Conservation (phyloP, 495 filamentous ascomycete genomes). For the Annulohypoxylon nitens region DNA sequence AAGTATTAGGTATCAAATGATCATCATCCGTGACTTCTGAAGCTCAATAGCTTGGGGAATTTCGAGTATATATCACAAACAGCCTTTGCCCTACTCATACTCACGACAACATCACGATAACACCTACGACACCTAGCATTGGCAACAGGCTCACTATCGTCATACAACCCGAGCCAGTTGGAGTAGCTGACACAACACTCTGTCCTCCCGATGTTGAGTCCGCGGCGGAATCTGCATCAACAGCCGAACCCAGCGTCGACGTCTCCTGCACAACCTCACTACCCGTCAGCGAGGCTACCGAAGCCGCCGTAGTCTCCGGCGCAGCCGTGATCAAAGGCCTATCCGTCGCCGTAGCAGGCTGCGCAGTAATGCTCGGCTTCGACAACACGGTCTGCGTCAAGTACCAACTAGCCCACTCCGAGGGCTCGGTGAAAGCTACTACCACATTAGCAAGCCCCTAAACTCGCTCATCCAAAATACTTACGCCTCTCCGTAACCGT, state of each 20-base stretch:
- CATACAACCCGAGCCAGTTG: neutral
- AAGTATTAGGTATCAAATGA: neutral
- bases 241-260: neutral
- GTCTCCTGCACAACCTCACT: conserved; percentile 2
- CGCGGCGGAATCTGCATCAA: conserved; percentile 1
- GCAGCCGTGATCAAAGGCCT: neutral
- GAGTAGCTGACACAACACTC: conserved; percentile 6
- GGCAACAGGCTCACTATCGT: neutral
- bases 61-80: neutral
- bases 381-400: conserved; percentile 35
- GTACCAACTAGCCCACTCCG: conserved; percentile 36
- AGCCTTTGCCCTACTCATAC: neutral
- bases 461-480: neutral
- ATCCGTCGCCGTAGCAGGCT: neutral
- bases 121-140: neutral
- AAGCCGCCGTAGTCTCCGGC: neutral
- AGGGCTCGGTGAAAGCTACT: conserved; percentile 18
- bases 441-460: conserved; percentile 6
- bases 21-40: too few relatives aligned
- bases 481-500: conserved; percentile 12
- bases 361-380: neutral
- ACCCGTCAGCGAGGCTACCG: neutral
- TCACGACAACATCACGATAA: neutral
- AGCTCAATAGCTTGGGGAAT: too few relatives aligned
- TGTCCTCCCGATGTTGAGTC: neutral